phyloP scores from a whole-genome alignment of 495 filamentous ascomycete genomes.

The Daldinia loculata region DNA sequence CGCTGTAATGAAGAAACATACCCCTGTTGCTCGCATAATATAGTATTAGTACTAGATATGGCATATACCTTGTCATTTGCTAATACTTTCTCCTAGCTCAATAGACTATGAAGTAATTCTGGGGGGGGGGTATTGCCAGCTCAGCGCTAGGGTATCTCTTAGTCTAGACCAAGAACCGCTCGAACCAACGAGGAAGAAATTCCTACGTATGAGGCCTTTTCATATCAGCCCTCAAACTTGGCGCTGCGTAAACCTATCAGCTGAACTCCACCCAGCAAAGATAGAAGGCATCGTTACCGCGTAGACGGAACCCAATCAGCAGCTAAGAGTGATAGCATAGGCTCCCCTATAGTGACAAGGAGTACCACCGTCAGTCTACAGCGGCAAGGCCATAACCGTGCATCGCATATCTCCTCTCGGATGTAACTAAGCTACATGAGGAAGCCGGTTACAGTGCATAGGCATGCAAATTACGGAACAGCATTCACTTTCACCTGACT shows the following conservation, averaged over 20 bases:
- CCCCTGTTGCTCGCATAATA: background rate
- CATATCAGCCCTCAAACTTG: background rate
- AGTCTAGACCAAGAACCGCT: background rate
- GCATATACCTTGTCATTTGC: background rate
- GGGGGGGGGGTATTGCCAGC: background rate
- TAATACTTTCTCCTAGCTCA: background rate
- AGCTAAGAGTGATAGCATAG: background rate
- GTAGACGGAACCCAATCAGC: slow-evolving; percentile 27
- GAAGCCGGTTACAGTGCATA: slow-evolving; percentile 9
- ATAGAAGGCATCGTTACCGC: slow-evolving; percentile 9
- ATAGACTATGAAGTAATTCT: background rate
- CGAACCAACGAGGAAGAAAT: background rate
- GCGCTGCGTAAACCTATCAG: background rate
- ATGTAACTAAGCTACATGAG: slow-evolving; percentile 1
- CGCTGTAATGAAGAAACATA: background rate
- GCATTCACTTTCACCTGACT: background rate
- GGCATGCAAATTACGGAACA: background rate
- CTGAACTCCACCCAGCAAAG: slow-evolving; percentile 7
- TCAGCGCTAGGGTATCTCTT: background rate
- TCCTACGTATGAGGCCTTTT: background rate
- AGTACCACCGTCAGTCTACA: background rate
- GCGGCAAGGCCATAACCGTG: slow-evolving; percentile 1
- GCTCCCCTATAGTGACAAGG: slow-evolving; percentile 2
- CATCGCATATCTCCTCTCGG: background rate
- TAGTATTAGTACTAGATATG: background rate